Evolutionary conservation across 106 monocot genomes (phyloP), one percentile per base, ranked within the genome.

Genomic region (Dactylorhiza incarnata): DNA sequence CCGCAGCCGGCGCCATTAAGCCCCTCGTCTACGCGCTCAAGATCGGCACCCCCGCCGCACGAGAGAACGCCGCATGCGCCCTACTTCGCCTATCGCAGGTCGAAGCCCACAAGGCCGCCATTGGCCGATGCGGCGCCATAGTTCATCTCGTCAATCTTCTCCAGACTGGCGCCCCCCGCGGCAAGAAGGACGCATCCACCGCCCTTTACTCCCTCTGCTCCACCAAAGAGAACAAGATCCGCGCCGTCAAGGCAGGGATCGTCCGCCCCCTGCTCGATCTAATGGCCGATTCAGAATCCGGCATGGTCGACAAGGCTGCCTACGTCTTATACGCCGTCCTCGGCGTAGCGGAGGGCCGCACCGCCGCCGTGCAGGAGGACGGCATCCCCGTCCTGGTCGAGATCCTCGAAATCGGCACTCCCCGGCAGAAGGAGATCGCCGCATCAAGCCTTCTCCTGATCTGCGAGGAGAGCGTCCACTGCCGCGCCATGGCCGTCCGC

Each of bases 121-220:
- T 95, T 83, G 95, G 92, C 48, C 81, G 84, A 26, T 87, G 86
- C 16, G 92, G 95, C 26, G 95, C 95, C 65, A 85, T 95, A 48
- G 86, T 86, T 2, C 83, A 79, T 43, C 85, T 95, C 7, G 84
- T 95, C 37, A 11, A 71, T 44, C 81, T 95, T 12, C 79, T 95
- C 26, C 86, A 88, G 75, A 78, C 71, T 52, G 95, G 92, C 12
- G 73, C 76, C 0, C 24, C 78, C 43, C 81, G 92, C 14, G 95
- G 86, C 66, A 88, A 90, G 85, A 93, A 95, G 83, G 95, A 95
- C 82, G 95, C 95, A 5, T 74, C 88, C 7, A 87, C 92, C 20
- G 90, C 93, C 9, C 86, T 95, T 7, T 95, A 83, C 88, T 25
- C 83, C 8, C 81, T 95, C 46, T 92, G 83, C 66, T 58, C 77